Evolutionary conservation across 495 filamentous ascomycete species (phyloP), one percentile per base, ranked within the genome.

Genomic region (Annulohypoxylon bovei): DNA sequence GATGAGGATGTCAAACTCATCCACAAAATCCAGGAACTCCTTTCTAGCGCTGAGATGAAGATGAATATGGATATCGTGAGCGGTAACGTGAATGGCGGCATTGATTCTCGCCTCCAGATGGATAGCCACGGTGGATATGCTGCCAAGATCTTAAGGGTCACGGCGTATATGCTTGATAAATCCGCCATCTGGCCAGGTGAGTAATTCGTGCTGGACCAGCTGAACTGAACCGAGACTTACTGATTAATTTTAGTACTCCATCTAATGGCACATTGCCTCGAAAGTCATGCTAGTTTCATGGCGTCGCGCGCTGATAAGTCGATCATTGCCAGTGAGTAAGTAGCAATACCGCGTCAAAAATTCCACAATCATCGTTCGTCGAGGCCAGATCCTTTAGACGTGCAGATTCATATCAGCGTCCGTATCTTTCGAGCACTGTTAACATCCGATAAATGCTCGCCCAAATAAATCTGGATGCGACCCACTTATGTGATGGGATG

Each of bases 161-260:
- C 93, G 67, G 94, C 95, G 14, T 91, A 91, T 80, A 91, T 97
- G 86, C 87, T 99, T 63, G 93, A 95, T 67, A 90, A 93, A 77
- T 91, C 92, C 66, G 89, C 92, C 71, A 92, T 97, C 14, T 99
- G 95, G 95, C 95, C 95, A 78, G 89, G 93, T 95, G 84, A 82
- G 88, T 83, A 64, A 28, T 25, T 37, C 14, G 33, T 37, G 33
- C 6, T 23, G 2, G 12, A 37, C 1, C 4, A 33, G 8, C 14
- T 32, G 1, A 22, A 12, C 20, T 16, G 4, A 3, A 28, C 32
- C 16, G 33, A 33, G n/a, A 22, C 18, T 58, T 37, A 53, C 56
- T 72, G 23, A 72, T 22, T 27, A 0, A 16, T 16, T 28, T 32
- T 71, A 93, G 93, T 97, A 28, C 95, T 93, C 55, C 91, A 91